Conservation (phyloP, 345 rosid species). For the Arabidopsis arenosa region DNA sequence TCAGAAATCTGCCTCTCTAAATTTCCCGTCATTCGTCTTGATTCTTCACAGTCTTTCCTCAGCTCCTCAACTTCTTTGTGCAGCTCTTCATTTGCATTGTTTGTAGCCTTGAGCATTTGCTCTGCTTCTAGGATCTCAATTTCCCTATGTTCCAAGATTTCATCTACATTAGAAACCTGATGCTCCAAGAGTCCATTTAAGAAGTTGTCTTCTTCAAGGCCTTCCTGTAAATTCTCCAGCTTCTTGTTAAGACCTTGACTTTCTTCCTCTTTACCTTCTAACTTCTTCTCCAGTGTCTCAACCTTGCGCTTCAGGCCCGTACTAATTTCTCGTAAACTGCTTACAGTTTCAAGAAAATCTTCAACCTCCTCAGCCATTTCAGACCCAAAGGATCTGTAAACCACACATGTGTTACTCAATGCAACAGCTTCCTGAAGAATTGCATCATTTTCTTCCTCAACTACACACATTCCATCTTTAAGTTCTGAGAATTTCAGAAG, state of each 20-base stretch:
- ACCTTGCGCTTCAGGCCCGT: constrained; percentile 54
- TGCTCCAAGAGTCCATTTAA: constrained; percentile 59
- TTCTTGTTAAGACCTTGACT: constrained; percentile 52
- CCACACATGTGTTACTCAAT: constrained; percentile 54
- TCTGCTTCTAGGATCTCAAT: constrained; percentile 65
- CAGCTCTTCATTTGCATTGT: constrained; percentile 55
- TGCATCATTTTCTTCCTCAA: constrained; percentile 65
- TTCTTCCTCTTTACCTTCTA: constrained; percentile 60
- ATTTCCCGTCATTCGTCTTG: constrained; percentile 45
- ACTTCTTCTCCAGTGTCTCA: constrained; percentile 53
- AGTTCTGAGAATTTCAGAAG: constrained; percentile 52
- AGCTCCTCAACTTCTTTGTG: constrained; percentile 63
- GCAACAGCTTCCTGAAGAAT: constrained; percentile 59
- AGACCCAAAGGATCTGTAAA: constrained; percentile 59
- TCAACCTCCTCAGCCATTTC: constrained; percentile 65
- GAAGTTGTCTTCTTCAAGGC: constrained; percentile 57
- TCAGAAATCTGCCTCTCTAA: constrained; percentile 52
- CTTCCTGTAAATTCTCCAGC: constrained; percentile 58
- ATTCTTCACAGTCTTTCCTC: constrained; percentile 57
- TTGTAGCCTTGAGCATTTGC: constrained; percentile 61
- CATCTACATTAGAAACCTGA: constrained; percentile 55
- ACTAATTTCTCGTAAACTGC: constrained; percentile 45
- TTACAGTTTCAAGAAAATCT: constrained; percentile 52
- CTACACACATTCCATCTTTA: constrained; percentile 53
- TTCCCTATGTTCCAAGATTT: constrained; percentile 60